Conservation (phyloP, 306 rosid species). For the Bauhinia variegata region DNA sequence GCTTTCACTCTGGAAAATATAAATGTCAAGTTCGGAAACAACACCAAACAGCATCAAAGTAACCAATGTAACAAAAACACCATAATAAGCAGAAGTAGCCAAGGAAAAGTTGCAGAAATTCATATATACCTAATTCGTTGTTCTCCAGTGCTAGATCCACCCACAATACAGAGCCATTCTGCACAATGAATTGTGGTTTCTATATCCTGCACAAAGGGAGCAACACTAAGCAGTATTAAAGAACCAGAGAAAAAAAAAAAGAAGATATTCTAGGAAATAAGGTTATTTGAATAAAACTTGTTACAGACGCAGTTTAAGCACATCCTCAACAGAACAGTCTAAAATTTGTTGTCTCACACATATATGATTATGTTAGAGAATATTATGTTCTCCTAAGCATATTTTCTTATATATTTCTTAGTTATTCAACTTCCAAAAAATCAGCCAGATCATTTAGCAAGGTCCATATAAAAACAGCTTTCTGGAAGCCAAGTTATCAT, state of each 20-base stretch:
- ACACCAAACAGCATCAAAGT: slow-evolving; percentile 17
- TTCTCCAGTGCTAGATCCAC: slow-evolving; percentile 96
- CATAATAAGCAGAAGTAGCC: slow-evolving; percentile 13
- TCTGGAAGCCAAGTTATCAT: background rate
- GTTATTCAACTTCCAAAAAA: background rate
- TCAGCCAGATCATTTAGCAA: background rate
- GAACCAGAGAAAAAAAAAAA: slow-evolving; percentile 41
- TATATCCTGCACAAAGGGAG: slow-evolving; percentile 78
- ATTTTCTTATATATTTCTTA: no score
- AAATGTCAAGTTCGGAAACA: slow-evolving; percentile 28
- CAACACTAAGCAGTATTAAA: slow-evolving; percentile 50
- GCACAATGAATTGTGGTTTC: slow-evolving; percentile 99
- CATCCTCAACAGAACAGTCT: no score
- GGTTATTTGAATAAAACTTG: background rate
- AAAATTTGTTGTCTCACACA: no score
- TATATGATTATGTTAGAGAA: no score
- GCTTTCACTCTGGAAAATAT: slow-evolving; percentile 14
- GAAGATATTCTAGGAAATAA: slow-evolving; percentile 31
- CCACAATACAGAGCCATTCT: slow-evolving; percentile 97
- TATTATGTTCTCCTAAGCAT: no score
- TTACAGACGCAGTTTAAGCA: no score
- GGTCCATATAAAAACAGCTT: background rate
- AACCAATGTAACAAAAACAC: slow-evolving; percentile 26
- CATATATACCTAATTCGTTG: slow-evolving; percentile 75
- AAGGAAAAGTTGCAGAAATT: slow-evolving; percentile 21